Evolutionary conservation across 192 early-diverging fungal genomes (phyloP).

Genomic region (Rhizoclosmatium globosum): DNA sequence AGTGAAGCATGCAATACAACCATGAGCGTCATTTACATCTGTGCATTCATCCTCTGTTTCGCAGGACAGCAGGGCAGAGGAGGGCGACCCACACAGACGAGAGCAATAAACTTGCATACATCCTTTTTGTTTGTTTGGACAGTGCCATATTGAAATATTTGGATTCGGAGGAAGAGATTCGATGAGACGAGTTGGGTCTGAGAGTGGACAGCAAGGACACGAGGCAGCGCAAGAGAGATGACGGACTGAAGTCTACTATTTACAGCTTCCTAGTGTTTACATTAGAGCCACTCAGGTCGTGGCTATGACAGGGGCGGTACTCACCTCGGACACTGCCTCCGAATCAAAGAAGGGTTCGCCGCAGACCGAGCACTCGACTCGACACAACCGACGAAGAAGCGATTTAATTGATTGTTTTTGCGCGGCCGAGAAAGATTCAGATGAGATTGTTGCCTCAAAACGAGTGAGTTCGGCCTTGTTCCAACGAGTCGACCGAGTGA

Average conservation of each 20-base stretch:
- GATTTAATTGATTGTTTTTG: no score
- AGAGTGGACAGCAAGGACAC: background rate
- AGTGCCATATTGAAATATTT: background rate
- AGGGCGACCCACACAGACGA: background rate
- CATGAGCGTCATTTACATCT: background rate
- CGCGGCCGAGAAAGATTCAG: no score
- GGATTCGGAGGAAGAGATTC: background rate
- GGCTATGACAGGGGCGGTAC: no score
- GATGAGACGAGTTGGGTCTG: background rate
- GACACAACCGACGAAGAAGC: no score
- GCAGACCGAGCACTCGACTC: background rate
- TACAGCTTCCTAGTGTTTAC: no score
- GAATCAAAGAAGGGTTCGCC: background rate
- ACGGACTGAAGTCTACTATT: no score
- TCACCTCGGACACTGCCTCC: no score
- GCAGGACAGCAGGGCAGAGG: background rate
- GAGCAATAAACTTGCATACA: constrained; percentile 3
- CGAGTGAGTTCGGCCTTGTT: no score
- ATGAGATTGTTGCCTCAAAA: no score
- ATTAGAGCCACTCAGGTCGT: no score
- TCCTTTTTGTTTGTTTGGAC: background rate
- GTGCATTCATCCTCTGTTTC: constrained; percentile 3
- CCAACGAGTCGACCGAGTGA: no score
- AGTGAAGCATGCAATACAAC: background rate
- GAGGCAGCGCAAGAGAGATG: background rate